phyloP scores from a whole-genome alignment of 2,329 filamentous ascomycete species.

The Xylariaceae sp. region DNA sequence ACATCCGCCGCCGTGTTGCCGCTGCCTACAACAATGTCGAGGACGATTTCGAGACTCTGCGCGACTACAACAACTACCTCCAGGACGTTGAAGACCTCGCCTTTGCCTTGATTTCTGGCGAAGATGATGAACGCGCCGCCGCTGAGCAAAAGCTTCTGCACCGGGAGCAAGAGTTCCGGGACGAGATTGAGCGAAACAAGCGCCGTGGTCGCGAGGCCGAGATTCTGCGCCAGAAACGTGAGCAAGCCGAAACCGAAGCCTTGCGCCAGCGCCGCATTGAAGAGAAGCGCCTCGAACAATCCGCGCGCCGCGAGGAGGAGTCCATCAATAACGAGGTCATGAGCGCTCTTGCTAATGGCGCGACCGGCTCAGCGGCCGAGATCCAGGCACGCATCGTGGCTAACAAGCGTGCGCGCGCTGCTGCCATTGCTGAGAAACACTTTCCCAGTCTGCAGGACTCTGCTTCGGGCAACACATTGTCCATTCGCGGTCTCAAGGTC shows the following conservation, averaged over 20 bases:
- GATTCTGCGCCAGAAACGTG: conserved; percentile 46
- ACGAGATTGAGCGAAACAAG: conserved; percentile 59
- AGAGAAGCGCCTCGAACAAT: conserved; percentile 62
- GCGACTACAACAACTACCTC: conserved; percentile 88
- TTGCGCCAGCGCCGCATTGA: conserved; percentile 57
- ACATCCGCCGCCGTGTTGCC: conserved; percentile 76
- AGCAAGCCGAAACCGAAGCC: conserved; percentile 63
- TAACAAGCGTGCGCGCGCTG: conserved; percentile 66
- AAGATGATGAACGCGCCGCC: conserved; percentile 53
- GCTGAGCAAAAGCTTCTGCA: conserved; percentile 44
- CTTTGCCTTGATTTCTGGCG: conserved; percentile 75
- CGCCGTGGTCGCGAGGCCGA: conserved; percentile 51
- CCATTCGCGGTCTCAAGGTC: conserved; percentile 77
- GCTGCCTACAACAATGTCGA: conserved; percentile 80
- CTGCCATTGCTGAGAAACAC: conserved; percentile 38
- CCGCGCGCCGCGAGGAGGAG: conserved; percentile 59
- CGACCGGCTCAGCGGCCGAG: conserved; percentile 54
- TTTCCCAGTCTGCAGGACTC: conserved; percentile 25
- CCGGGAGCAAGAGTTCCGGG: conserved; percentile 70
- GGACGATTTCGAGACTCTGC: conserved; percentile 82
- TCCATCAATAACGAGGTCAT: conserved; percentile 65
- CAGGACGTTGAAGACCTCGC: conserved; percentile 88
- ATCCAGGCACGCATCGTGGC: conserved; percentile 58
- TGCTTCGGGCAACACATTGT: conserved; percentile 41
- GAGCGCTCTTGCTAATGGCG: conserved; percentile 59